These are phyloP conservation scores for Euphrasia confusa DNA, from an alignment of 257 asterid genomes.

Conservation along the genomic window DNA sequence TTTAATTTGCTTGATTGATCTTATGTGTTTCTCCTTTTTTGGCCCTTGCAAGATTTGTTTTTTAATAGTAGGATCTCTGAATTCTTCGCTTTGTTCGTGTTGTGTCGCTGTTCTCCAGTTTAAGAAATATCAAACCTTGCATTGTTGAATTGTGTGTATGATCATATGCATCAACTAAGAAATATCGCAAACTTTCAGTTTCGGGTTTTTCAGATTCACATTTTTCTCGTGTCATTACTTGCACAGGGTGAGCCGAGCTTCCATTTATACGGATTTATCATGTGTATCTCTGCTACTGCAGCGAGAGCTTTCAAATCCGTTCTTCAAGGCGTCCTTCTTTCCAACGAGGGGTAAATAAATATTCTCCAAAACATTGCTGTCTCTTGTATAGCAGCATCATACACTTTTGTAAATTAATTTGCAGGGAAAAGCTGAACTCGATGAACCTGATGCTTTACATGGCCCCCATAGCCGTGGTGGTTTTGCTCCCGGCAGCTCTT, in stretches of 20 bases:
- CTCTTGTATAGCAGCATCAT: neutral
- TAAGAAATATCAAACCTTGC: slow-evolving; percentile 26
- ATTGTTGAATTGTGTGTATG: no score
- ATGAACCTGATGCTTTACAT: slow-evolving; percentile 94
- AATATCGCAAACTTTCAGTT: neutral
- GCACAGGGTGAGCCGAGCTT: slow-evolving; percentile 94
- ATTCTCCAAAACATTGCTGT: neutral
- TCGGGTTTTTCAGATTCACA: slow-evolving; percentile 14
- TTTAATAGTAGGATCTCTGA: slow-evolving; percentile 22
- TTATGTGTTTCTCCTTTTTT: neutral
- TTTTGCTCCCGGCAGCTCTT: slow-evolving; percentile 67
- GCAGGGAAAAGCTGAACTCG: slow-evolving; percentile 94
- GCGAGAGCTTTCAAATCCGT: slow-evolving; percentile 98
- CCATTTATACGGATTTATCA: slow-evolving; percentile 83
- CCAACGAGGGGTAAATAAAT: slow-evolving; percentile 71
- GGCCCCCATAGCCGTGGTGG: slow-evolving; percentile 89
- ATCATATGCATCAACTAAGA: neutral
- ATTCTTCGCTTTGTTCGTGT: slow-evolving; percentile 2
- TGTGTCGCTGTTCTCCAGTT: no score
- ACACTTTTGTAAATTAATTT: neutral
- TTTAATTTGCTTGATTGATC: neutral
- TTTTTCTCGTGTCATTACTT: slow-evolving; percentile 25
- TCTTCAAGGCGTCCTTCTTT: slow-evolving; percentile 90
- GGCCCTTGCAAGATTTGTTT: slow-evolving; percentile 10
- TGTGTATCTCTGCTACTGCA: slow-evolving; percentile 93